Evolutionary conservation across 2,329 filamentous ascomycete genomes (phyloP).

Genomic region (Mollisiaceae sp.): DNA sequence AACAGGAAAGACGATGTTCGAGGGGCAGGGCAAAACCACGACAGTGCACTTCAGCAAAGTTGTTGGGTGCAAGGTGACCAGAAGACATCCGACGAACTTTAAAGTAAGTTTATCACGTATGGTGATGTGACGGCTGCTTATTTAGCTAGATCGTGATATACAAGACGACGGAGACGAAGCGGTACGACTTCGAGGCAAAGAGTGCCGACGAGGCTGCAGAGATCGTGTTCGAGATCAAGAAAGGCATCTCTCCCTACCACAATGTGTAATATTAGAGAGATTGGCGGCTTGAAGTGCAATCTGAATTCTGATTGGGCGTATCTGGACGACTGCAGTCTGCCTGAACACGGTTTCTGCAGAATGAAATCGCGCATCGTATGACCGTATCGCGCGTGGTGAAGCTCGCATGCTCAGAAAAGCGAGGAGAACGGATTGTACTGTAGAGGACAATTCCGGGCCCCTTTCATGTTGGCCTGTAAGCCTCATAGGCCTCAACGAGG

Average conservation of each 20-base stretch:
- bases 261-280: constrained; percentile 29
- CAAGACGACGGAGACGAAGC: constrained; percentile 75
- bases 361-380: neutral
- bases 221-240: constrained; percentile 80
- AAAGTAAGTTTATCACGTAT: constrained; percentile 61
- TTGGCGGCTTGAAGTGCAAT: neutral
- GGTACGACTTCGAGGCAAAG: constrained; percentile 85
- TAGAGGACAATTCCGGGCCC: neutral
- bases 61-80: constrained; percentile 79
- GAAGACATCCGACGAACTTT: constrained; percentile 81
- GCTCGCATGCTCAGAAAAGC: neutral
- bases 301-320: neutral
- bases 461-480: neutral
- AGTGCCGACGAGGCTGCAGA: constrained; percentile 74
- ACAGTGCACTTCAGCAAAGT: constrained; percentile 84
- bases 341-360: neutral
- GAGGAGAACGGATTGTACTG: neutral
- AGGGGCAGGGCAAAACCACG: constrained; percentile 72
- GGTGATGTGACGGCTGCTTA: constrained; percentile 69
- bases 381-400: neutral
- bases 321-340: neutral
- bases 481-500: neutral
- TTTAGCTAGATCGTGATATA: constrained; percentile 67
- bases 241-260: constrained; percentile 70
- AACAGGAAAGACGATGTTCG: constrained; percentile 67